Conservation (phyloP, 371 early-diverging fungal genomes). For the Mortierella sp. region DNA sequence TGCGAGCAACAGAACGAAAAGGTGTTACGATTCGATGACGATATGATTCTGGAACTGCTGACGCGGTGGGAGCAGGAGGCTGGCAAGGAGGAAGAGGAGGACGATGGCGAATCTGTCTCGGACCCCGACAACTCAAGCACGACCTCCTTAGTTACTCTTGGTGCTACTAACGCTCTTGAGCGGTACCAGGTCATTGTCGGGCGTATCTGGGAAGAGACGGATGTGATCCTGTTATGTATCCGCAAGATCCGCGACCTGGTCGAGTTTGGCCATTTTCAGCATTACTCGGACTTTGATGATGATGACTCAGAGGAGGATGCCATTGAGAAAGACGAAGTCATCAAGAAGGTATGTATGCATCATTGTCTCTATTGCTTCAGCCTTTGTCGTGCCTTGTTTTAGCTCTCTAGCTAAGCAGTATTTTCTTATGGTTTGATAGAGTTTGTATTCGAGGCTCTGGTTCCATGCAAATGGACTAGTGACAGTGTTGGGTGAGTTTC, state of each 20-base stretch:
- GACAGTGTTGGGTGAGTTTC: constrained; percentile 50
- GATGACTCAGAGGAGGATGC: constrained; percentile 56
- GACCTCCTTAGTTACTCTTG: constrained; percentile 43
- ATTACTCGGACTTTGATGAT: constrained; percentile 39
- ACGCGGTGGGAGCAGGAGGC: constrained; percentile 56
- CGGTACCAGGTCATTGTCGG: constrained; percentile 47
- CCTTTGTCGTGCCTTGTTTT: neutral
- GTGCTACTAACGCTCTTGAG: constrained; percentile 50
- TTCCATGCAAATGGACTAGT: constrained; percentile 44
- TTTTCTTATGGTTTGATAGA: constrained; percentile 15
- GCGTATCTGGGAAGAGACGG: constrained; percentile 53
- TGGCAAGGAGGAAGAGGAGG: constrained; percentile 25
- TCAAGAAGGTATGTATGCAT: constrained; percentile 24
- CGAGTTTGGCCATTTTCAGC: constrained; percentile 43
- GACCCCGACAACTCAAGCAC: constrained; percentile 25
- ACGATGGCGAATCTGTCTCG: neutral
- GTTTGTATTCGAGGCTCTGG: constrained; percentile 33
- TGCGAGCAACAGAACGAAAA: constrained; percentile 57
- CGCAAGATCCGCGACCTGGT: constrained; percentile 52
- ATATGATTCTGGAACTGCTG: constrained; percentile 46
- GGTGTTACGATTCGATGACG: constrained; percentile 52
- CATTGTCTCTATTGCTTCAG: neutral
- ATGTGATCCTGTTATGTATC: constrained; percentile 36
- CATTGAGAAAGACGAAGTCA: constrained; percentile 24
- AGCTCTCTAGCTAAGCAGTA: neutral